Evolutionary conservation across 495 filamentous ascomycete genomes (phyloP).

Genomic region (Amphirosellinia nigrospora): DNA sequence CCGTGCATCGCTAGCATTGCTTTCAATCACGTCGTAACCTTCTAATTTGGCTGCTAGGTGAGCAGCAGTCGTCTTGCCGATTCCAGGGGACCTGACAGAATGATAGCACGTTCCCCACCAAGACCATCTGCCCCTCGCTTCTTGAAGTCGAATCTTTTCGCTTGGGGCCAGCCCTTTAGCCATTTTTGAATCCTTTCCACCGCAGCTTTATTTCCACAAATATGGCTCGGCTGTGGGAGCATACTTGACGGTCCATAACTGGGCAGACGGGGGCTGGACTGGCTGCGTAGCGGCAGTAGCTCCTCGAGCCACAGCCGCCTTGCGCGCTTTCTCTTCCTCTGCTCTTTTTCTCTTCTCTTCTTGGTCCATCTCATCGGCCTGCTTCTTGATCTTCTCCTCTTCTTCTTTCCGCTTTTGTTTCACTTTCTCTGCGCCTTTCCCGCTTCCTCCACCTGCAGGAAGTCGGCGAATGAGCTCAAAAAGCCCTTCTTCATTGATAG

Average conservation of each 20-base stretch:
- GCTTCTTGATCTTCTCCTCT: constrained; percentile 73
- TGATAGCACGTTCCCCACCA: constrained; percentile 79
- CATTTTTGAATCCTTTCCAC: constrained; percentile 90
- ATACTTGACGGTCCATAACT: constrained; percentile 96
- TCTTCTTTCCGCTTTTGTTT: constrained; percentile 83
- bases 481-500: constrained; percentile 91
- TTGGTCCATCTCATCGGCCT: constrained; percentile 82
- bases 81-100: constrained; percentile 95
- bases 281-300: constrained; percentile 40
- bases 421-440: constrained; percentile 83
- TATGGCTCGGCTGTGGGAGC: constrained; percentile 85
- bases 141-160: constrained; percentile 75
- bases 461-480: constrained; percentile 85
- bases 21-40: constrained; percentile 92
- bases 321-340: constrained; percentile 55
- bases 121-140: constrained; percentile 80
- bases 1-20: constrained; percentile 94
- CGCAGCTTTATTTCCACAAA: constrained; percentile 91
- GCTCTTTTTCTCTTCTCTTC: constrained; percentile 62
- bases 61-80: constrained; percentile 97
- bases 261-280: constrained; percentile 59
- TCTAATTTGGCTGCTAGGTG: constrained; percentile 92
- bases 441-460: constrained; percentile 83
- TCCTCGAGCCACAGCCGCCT: constrained; percentile 52
- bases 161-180: constrained; percentile 81